These are phyloP conservation scores for Aureobasidium melanogenum DNA, from an alignment of 2,329 filamentous ascomycete genomes.

Conservation along the genomic window DNA sequence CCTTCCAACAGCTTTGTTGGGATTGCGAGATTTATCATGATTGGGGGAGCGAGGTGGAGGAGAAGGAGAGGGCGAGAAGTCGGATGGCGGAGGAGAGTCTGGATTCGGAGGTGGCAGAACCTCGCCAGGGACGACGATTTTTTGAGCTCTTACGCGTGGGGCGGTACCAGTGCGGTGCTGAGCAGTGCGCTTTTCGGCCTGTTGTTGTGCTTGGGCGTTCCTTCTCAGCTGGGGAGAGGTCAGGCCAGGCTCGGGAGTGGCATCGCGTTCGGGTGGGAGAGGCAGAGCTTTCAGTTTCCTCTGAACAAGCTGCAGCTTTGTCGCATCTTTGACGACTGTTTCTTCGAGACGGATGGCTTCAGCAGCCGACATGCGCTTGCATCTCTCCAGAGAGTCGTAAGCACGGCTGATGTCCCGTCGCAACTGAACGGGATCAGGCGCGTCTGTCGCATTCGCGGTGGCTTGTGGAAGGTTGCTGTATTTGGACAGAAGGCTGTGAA, in stretches of 20 bases:
- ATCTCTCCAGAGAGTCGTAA: slow-evolving; percentile 35
- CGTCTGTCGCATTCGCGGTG: slow-evolving; percentile 33
- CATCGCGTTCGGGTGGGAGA: slow-evolving; percentile 51
- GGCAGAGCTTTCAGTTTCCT: slow-evolving; percentile 54
- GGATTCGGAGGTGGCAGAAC: slow-evolving; percentile 37
- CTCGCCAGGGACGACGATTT: slow-evolving; percentile 35
- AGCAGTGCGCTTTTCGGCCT: slow-evolving; percentile 13
- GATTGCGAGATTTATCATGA: slow-evolving; percentile 18
- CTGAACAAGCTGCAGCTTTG: slow-evolving; percentile 50
- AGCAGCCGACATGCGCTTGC: slow-evolving; percentile 27
- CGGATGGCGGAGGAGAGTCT: slow-evolving; percentile 21
- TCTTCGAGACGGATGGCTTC: slow-evolving; percentile 27
- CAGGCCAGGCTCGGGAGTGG: slow-evolving; percentile 35
- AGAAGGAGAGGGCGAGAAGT: slow-evolving; percentile 29
- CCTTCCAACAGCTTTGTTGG: neutral
- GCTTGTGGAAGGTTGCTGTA: slow-evolving; percentile 45
- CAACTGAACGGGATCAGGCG: slow-evolving; percentile 43
- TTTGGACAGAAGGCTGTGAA: slow-evolving; percentile 39
- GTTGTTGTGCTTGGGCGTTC: slow-evolving; percentile 12
- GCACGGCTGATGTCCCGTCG: slow-evolving; percentile 49
- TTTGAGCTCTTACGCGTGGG: slow-evolving; percentile 19
- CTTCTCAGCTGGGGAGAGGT: slow-evolving; percentile 26
- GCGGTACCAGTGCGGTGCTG: slow-evolving; percentile 14
- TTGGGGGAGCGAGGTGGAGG: slow-evolving; percentile 26
- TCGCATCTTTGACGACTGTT: slow-evolving; percentile 32